Conservation (phyloP, 495 filamentous ascomycete species). For the Talaromyces ruber region DNA sequence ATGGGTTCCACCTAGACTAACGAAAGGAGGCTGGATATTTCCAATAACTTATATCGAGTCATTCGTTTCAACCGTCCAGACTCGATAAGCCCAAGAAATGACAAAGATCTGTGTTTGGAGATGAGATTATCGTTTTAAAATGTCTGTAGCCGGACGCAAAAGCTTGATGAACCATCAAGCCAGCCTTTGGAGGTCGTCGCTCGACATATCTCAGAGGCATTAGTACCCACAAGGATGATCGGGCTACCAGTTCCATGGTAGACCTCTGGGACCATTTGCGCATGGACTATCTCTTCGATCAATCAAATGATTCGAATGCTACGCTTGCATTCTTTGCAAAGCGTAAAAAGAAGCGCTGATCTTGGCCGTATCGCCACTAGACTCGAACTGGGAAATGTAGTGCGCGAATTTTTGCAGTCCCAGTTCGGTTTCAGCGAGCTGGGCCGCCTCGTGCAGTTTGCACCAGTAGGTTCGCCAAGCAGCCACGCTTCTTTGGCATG, state of each 20-base stretch:
- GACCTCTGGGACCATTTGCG: background rate
- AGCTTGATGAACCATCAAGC: background rate
- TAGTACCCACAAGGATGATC: background rate
- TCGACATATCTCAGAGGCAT: background rate
- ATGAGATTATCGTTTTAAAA: background rate
- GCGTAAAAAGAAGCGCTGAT: background rate
- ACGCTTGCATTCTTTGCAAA: background rate
- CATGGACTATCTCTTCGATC: background rate
- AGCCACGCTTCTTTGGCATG: background rate
- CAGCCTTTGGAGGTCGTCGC: background rate
- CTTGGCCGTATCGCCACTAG: background rate
- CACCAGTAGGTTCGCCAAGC: background rate
- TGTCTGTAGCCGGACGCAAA: background rate
- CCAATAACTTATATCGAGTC: background rate
- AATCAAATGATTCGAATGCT: background rate
- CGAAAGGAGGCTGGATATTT: background rate
- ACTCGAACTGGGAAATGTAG: background rate
- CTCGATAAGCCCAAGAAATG: background rate
- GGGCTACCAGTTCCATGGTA: background rate
- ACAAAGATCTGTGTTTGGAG: background rate
- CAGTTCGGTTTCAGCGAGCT: background rate
- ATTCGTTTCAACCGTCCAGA: background rate
- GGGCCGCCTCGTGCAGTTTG: background rate
- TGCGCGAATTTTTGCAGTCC: background rate
- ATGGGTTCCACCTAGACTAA: background rate